Evolutionary conservation across 2,329 filamentous ascomycete species (phyloP).

Genomic region (Hymenoscyphus fructigenus): DNA sequence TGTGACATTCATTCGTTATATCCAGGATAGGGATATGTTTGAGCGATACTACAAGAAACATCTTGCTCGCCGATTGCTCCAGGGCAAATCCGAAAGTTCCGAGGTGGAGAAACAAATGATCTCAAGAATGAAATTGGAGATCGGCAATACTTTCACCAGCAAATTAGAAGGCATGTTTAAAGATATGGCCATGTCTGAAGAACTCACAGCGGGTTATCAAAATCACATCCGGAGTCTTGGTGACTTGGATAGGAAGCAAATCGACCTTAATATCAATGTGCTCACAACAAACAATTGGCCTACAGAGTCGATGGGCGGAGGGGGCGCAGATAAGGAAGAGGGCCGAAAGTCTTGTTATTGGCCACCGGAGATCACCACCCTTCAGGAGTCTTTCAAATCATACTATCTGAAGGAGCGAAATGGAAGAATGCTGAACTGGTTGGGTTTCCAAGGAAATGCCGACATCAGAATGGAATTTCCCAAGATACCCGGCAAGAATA

Average conservation of each 20-base stretch:
- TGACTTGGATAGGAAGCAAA: conserved; percentile 56
- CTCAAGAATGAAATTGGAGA: conserved; percentile 92
- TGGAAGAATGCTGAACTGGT: conserved; percentile 85
- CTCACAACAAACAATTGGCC: conserved; percentile 96
- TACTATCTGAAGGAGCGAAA: conserved; percentile 88
- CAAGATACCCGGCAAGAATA: conserved; percentile 55
- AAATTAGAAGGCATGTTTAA: conserved; percentile 98
- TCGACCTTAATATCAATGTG: conserved; percentile 81
- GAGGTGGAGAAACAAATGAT: conserved; percentile 97
- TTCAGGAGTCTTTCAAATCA: conserved; percentile 82
- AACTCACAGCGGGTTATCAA: conserved; percentile 76
- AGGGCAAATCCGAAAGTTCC: conserved; percentile 84
- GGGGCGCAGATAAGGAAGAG: conserved; percentile 51
- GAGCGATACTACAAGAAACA: conserved; percentile 99
- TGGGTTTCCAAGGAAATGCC: conserved; percentile 69
- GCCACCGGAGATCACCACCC: conserved; percentile 68
- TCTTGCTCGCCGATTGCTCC: conserved; percentile 80
- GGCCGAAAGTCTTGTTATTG: conserved; percentile 62
- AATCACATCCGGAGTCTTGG: conserved; percentile 58
- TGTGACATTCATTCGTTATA: conserved; percentile 81
- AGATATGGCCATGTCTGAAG: conserved; percentile 85
- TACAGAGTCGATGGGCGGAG: conserved; percentile 74
- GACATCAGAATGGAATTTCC: conserved; percentile 82
- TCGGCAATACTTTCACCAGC: conserved; percentile 89
- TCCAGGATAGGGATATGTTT: conserved; percentile 91